Conservation (phyloP, 345 rosid species). For the Eutrema japonicum region DNA sequence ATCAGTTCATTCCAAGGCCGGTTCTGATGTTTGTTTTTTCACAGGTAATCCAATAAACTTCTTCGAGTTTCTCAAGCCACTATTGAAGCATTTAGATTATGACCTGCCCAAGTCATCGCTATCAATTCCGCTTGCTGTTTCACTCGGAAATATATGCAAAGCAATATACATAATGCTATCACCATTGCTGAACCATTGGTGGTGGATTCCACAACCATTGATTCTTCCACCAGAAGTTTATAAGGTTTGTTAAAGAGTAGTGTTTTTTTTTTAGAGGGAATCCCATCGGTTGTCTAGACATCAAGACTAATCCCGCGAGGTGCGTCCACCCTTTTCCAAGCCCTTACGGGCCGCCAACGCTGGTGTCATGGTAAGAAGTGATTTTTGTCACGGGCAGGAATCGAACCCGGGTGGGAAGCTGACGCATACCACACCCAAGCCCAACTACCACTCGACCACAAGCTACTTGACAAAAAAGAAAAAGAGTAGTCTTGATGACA, state of each 20-base stretch:
- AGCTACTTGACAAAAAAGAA: no score
- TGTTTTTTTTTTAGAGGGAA: no score
- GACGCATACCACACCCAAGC: no score
- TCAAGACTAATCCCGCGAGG: no score
- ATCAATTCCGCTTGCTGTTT: constrained; percentile 18
- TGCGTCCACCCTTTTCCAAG: no score
- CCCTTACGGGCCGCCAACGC: no score
- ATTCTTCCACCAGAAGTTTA: constrained; percentile 39
- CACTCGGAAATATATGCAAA: constrained; percentile 27
- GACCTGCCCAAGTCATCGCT: constrained; percentile 34
- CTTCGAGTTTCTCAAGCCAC: constrained; percentile 34
- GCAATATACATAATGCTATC: constrained; percentile 11
- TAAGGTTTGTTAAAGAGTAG: constrained; percentile 15
- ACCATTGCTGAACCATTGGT: constrained; percentile 8
- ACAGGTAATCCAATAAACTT: constrained; percentile 30
- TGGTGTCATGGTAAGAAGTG: no score
- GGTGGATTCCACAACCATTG: constrained; percentile 43
- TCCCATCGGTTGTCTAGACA: no score
- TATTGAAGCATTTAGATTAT: constrained; percentile 35
- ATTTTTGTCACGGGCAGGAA: no score
- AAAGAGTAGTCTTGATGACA: not conserved
- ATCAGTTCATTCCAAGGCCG: not conserved
- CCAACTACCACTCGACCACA: no score
- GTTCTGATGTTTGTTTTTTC: not conserved
- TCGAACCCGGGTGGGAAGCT: no score